Conservation (phyloP, 768 basidiomycete genomes). For the Hericium alpestre region DNA sequence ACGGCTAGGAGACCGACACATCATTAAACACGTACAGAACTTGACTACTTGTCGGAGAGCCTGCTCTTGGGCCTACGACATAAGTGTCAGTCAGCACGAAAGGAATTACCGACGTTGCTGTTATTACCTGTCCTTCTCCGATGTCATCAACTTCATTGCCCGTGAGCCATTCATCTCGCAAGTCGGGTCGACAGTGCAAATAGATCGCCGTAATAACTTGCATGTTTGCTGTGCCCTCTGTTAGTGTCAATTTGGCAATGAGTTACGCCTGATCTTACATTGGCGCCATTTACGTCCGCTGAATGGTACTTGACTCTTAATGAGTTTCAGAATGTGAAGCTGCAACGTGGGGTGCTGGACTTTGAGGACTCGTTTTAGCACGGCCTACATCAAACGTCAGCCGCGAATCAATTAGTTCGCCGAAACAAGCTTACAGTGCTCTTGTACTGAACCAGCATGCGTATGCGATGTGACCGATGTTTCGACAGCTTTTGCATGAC, state of each 20-base stretch:
- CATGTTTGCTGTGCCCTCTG: constrained; percentile 73
- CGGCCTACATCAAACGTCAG: constrained; percentile 45
- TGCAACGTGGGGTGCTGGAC: constrained; percentile 92
- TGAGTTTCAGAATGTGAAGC: constrained; percentile 88
- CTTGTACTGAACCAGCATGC: constrained; percentile 96
- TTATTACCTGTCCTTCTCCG: constrained; percentile 71
- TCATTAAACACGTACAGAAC: constrained; percentile 56
- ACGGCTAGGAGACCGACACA: too few species aligned
- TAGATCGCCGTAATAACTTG: constrained; percentile 99
- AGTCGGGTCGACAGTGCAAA: constrained; percentile 90
- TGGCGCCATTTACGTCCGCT: constrained; percentile 97
- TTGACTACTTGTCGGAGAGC: constrained; percentile 88
- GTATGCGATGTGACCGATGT: constrained; percentile 85
- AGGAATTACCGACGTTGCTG: neutral
- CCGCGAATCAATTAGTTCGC: neutral
- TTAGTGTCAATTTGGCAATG: neutral
- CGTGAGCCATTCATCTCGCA: constrained; percentile 96
- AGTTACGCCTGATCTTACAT: constrained; percentile 35
- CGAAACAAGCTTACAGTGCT: constrained; percentile 62
- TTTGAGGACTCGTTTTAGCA: constrained; percentile 87
- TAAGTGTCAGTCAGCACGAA: neutral
- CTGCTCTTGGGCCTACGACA: constrained; percentile 78
- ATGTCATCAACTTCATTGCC: constrained; percentile 87
- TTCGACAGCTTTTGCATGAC: constrained; percentile 98
- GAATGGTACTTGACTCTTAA: constrained; percentile 98